A percentile compares a stretch with the other conserved stretches of the same genome.
Evolutionary conservation across 352 stramenopile genomes (phyloP).

Genomic region (Phytophthora boehmeriae): DNA sequence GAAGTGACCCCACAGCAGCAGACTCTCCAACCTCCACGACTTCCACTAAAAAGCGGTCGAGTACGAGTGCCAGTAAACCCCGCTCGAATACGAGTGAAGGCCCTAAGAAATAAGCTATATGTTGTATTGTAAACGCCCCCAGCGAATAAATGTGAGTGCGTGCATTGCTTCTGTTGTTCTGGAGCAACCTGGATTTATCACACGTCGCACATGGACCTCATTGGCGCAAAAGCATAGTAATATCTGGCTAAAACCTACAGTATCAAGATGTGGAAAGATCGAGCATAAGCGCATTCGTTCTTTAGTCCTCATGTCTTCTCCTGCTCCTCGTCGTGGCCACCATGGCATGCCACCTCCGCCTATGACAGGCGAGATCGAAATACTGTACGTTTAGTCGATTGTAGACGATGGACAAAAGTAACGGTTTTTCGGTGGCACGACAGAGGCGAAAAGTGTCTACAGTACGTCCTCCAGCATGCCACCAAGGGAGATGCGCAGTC

Average conservation of each 20-base stretch:
- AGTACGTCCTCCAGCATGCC: constrained; percentile 31
- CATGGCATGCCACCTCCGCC: constrained; percentile 30
- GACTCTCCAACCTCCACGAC: neutral
- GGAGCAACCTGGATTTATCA: no score
- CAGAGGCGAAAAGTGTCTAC: constrained; percentile 34
- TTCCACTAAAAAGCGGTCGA: neutral
- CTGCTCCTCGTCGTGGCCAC: constrained; percentile 14
- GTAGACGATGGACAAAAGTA: constrained; percentile 3
- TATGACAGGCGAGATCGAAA: constrained; percentile 23
- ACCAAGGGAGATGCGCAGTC: constrained; percentile 30
- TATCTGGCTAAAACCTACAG: no score
- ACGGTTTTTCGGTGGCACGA: constrained; percentile 15
- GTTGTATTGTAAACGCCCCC: no score
- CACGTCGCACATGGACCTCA: no score
- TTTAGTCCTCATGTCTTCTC: neutral
- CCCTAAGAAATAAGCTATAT: no score
- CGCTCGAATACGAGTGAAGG: no score
- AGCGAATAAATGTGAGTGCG: no score
- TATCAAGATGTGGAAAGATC: neutral
- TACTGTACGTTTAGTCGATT: constrained; percentile 16
- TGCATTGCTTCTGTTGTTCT: no score
- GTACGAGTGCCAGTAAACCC: neutral
- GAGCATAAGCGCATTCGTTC: constrained; percentile 15
- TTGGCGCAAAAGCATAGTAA: neutral
- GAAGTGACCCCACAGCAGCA: neutral